Evolutionary conservation across 495 filamentous ascomycete genomes (phyloP).

Genomic region (Xylaria telfairii): DNA sequence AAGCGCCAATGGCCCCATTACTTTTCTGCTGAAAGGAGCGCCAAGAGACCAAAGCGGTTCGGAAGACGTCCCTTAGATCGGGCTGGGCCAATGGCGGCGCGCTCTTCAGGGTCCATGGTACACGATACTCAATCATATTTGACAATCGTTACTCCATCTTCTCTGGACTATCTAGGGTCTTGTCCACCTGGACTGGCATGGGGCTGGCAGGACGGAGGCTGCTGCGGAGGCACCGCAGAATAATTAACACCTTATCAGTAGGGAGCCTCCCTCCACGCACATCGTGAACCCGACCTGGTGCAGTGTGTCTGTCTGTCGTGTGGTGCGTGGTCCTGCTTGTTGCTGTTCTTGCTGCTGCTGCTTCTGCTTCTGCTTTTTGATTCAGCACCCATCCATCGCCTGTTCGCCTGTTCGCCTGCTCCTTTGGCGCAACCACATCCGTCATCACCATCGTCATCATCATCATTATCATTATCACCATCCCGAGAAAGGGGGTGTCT

Average conservation of each 20-base stretch:
- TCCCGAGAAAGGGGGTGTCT: conserved; percentile 1
- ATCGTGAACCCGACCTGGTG: conserved; percentile 14
- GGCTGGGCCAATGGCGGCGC: conserved; percentile 8
- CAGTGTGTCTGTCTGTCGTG: neutral
- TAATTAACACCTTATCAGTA: conserved; percentile 23
- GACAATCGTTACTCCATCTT: conserved; percentile 20
- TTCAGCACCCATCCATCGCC: neutral
- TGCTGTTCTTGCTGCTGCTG: too few relatives aligned
- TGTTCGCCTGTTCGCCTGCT: neutral
- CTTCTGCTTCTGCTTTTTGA: neutral
- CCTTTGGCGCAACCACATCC: neutral
- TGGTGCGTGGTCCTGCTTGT: conserved; percentile 11
- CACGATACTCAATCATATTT: conserved; percentile 16
- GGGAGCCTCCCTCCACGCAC: conserved; percentile 18
- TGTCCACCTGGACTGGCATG: conserved; percentile 8
- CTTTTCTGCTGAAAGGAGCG: neutral
- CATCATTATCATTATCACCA: too few relatives aligned
- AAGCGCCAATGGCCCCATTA: neutral
- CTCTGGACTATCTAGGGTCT: neutral
- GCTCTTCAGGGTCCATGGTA: neutral
- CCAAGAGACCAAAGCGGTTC: conserved; percentile 5
- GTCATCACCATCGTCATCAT: too few relatives aligned
- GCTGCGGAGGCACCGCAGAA: conserved; percentile 10
- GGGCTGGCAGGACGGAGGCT: neutral
- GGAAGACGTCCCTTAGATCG: neutral